These are phyloP conservation scores for Rhizoctonia solani DNA, from an alignment of 1,284 basidiomycete species.

Conservation along the genomic window DNA sequence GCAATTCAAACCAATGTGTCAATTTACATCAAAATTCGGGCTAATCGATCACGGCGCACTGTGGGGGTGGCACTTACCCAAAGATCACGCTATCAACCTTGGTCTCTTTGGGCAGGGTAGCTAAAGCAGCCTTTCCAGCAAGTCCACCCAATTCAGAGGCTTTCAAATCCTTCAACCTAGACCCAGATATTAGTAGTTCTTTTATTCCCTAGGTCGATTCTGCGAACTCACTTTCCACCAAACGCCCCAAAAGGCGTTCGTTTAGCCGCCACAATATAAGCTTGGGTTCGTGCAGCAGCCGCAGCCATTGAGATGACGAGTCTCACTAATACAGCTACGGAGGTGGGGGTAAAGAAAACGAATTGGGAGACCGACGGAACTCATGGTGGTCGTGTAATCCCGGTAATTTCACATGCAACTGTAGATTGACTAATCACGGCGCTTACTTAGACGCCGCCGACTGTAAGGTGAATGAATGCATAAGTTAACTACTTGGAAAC, in stretches of 20 bases:
- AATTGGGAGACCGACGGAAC: not conserved
- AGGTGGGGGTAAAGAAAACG: not conserved
- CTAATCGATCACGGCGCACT: not conserved
- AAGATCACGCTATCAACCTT: slow-evolving; percentile 54
- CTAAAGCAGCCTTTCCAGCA: slow-evolving; percentile 55
- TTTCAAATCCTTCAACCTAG: slow-evolving; percentile 49
- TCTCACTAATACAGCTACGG: too few species aligned
- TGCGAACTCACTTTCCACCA: slow-evolving; percentile 50
- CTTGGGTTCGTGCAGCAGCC: slow-evolving; percentile 36
- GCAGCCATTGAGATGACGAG: not conserved
- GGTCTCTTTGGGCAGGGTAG: slow-evolving; percentile 49
- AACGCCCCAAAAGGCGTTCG: slow-evolving; percentile 59
- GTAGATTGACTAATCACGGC: too few species aligned
- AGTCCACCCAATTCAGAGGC: slow-evolving; percentile 54
- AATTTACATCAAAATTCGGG: too few species aligned
- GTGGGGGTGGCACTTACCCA: slow-evolving; percentile 44
- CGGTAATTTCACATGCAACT: too few species aligned
- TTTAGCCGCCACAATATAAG: slow-evolving; percentile 50
- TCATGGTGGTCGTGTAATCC: not conserved
- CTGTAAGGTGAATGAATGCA: too few species aligned
- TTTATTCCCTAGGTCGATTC: not conserved
- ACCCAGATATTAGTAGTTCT: not conserved
- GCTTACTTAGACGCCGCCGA: too few species aligned
- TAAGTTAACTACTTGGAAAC: too few species aligned
- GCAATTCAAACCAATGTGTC: not conserved